Base-by-base conservation (phyloP, 1,284 basidiomycete genomes). In the Moesziomyces aphidis region DNA sequence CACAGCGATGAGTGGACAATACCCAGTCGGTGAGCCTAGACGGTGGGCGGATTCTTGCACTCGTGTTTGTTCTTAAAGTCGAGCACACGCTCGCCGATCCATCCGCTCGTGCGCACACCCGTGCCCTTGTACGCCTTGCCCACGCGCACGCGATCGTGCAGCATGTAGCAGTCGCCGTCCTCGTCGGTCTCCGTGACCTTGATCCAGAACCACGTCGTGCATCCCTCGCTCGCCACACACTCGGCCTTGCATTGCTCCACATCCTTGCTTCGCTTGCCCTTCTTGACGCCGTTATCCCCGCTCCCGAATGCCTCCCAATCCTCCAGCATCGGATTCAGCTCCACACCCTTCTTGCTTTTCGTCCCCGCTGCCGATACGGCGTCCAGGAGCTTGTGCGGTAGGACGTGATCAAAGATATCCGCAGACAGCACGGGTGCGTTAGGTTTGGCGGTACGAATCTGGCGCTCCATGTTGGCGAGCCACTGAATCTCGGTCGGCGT, bases 171-270 rank as follows among this genome's bases (percentile, higher is more conserved):
- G 21, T 60, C 53, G 5, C 63, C 69, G 4, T 53, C 46, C 7
- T n/a, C 0, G 15, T 62, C 59, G 15, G 46, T 23, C 6, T 59
- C 53, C 3, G 55, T 59, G 2, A 22, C 53, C 43, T 67, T 61
- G 56, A 52, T 51, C 63, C 69, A 72, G n/a, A 66, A 50, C 69
- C 69, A 72, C 3, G 55, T 46, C 4, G 63, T 72, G 46, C 69
- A 72, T 8, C 47, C 51, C 13, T 43, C 21, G 15, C 53, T 62
- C 10, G 55, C 43, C 19, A 50, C 7, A 24, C 69, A 72, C 31
- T 62, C 50, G 15, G 43, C 26, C 31, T 55, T 22, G 50, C 69
- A 72, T 2, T 43, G 22, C 7, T n/a, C 48, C 0, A 28, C 28
- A 5, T 60, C 50, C 22, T 42, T 24, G 2, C 45, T 55, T 7